These are phyloP conservation scores for Aspergillus oerlinghausenensis DNA, from an alignment of 2,329 filamentous ascomycete genomes.

Conservation along the genomic window DNA sequence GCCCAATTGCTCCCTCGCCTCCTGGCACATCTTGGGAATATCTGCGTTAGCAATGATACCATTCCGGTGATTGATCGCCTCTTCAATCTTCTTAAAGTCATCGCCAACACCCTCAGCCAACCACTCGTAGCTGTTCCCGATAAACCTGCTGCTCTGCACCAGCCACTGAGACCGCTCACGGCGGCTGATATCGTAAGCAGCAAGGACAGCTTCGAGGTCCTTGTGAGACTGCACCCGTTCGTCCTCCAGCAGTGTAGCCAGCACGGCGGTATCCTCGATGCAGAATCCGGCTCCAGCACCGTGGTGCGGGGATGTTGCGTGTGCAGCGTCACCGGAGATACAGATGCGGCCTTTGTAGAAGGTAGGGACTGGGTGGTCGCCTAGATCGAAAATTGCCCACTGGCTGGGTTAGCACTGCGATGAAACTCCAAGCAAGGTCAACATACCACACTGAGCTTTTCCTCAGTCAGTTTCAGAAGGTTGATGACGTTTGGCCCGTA, in stretches of 20 bases:
- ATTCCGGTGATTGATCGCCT: constrained; percentile 16
- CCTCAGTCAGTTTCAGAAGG: constrained; percentile 25
- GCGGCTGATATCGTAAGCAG: constrained; percentile 22
- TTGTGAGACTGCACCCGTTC: constrained; percentile 13
- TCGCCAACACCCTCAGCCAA: constrained; percentile 12
- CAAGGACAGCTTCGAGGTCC: constrained; percentile 26
- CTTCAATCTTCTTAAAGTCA: constrained; percentile 16
- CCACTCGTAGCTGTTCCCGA: constrained; percentile 34
- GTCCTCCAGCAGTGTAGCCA: constrained; percentile 24
- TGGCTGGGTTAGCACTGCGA: background rate
- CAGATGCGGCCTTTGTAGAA: constrained; percentile 32
- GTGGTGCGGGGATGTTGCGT: constrained; percentile 41
- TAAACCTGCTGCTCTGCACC: constrained; percentile 30
- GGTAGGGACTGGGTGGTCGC: constrained; percentile 33
- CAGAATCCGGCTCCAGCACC: constrained; percentile 35
- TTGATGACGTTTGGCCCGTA: constrained; percentile 19
- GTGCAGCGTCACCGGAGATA: constrained; percentile 39
- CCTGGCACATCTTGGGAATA: constrained; percentile 20
- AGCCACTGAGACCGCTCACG: constrained; percentile 30
- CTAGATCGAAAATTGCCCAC: constrained; percentile 41
- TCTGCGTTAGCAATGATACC: constrained; percentile 19
- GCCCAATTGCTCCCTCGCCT: constrained; percentile 20
- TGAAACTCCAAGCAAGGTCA: background rate
- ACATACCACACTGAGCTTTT: constrained; percentile 23
- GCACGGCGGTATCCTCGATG: constrained; percentile 29